Evolutionary conservation across 768 basidiomycete species (phyloP), one percentile per base, ranked within the genome.

Genomic region (Mycena pura): DNA sequence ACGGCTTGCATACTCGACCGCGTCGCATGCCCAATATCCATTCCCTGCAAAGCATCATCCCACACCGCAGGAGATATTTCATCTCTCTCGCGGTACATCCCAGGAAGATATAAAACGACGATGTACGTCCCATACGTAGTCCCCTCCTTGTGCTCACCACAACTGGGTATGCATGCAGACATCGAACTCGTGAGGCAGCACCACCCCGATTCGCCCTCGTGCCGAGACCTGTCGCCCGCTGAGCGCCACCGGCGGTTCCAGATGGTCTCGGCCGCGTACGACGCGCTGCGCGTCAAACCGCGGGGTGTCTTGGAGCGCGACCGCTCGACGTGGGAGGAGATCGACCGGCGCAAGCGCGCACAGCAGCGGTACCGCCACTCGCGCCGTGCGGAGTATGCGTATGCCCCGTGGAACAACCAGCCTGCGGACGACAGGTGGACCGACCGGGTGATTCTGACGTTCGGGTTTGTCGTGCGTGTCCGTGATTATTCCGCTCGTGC

Each of bases 121-220:
- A 68, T 84, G 83, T 84, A 62, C 66, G 81, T 70, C 39, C 31
- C n/a, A n/a, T n/a, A n/a, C n/a, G n/a, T n/a, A n/a, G 19, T 1
- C 27, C 24, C 49, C 46, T 17, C 38, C 24, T 28, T 6, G 15
- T 21, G 2, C 6, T 24, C 9, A 27, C 14, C 27, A 4, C 36
- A 22, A 48, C 28, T 54, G 9, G 21, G 49, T n/a, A 10, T 13
- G 13, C 32, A 19, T 21, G 28, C 58, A 84, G 85, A 86, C 67
- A 84, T 81, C 63, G 85, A 86, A 34, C 81, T 86, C 27, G 85
- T 82, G 41, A 81, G 79, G 32, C 66, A 77, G 24, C 77, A 85
- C 64, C 85, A 86, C 62, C 85, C 85, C 15, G 85, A 86, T 63
- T 76, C 77, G 3, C 70, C 72, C 8, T 53, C 51, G 1, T 69